Percentiles rank a stretch among this genome's conserved stretches.
These are phyloP conservation scores for Fusarium papillatum DNA, from an alignment of 2,329 filamentous ascomycete species.

Conservation along the genomic window DNA sequence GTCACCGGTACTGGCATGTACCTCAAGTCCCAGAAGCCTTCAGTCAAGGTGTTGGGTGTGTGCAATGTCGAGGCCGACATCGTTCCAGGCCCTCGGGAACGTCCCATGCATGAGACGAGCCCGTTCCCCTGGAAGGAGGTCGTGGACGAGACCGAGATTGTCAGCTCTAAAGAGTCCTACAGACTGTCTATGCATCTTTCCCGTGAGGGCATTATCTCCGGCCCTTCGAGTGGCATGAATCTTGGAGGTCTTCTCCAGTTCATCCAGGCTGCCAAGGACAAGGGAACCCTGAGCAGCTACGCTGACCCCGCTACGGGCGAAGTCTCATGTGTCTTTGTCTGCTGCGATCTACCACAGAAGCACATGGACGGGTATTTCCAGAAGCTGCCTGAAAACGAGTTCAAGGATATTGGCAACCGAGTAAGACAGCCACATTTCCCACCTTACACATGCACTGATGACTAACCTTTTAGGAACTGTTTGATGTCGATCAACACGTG, in stretches of 20 bases:
- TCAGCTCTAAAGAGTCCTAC: neutral
- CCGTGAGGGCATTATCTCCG: neutral
- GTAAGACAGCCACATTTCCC: neutral
- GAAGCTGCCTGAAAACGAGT: neutral
- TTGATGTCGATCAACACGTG: conserved; percentile 3
- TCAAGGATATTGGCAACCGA: neutral
- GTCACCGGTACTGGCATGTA: conserved; percentile 7
- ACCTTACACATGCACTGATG: neutral
- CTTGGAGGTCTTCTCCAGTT: neutral
- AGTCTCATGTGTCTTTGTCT: neutral
- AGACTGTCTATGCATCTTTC: conserved; percentile 1
- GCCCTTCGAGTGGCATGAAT: neutral
- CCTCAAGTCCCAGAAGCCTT: neutral
- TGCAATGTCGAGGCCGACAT: conserved; percentile 4
- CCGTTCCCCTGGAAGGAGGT: conserved; percentile 4
- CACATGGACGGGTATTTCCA: conserved; percentile 2
- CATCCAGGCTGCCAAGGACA: neutral
- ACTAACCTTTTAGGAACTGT: neutral
- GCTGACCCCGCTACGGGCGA: neutral
- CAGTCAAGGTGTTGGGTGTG: neutral
- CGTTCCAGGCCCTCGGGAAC: neutral
- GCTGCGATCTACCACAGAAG: conserved; percentile 3
- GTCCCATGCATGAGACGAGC: conserved; percentile 4
- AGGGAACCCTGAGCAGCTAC: neutral
- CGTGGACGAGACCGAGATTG: neutral